Percentiles rank a stretch among this genome's conserved stretches.
These are phyloP conservation scores for Lasiosphaeria miniovina DNA, from an alignment of 495 filamentous ascomycete genomes.

Conservation along the genomic window DNA sequence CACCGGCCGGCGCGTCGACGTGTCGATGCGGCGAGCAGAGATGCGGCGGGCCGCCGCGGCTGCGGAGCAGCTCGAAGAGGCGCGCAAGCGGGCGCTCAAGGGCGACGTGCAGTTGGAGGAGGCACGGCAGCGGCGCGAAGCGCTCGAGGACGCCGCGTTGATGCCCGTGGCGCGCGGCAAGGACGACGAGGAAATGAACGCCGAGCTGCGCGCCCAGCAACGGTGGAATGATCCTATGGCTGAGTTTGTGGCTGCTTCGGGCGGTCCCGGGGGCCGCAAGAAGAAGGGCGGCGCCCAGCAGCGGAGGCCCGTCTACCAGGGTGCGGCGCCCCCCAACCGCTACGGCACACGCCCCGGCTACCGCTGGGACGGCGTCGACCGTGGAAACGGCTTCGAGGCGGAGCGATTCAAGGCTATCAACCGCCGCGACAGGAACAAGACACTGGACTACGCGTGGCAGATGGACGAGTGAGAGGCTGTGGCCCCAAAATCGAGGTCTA, in stretches of 20 bases:
- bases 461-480: slow-evolving; percentile 69
- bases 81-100: slow-evolving; percentile 61
- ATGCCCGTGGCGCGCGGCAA: slow-evolving; percentile 75
- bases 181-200: slow-evolving; percentile 82
- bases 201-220: slow-evolving; percentile 67
- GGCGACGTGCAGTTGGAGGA: slow-evolving; percentile 80
- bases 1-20: slow-evolving; percentile 84
- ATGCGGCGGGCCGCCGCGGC: slow-evolving; percentile 70
- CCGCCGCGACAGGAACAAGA: slow-evolving; percentile 64
- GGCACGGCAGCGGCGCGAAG: slow-evolving; percentile 50
- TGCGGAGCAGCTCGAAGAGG: slow-evolving; percentile 59
- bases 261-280: slow-evolving; percentile 28
- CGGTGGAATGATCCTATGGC: slow-evolving; percentile 95
- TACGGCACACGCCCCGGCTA: slow-evolving; percentile 92
- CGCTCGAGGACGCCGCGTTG: slow-evolving; percentile 70
- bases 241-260: slow-evolving; percentile 55
- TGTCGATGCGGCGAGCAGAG: slow-evolving; percentile 85
- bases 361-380: slow-evolving; percentile 96
- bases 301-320: slow-evolving; percentile 75
- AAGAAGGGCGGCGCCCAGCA: slow-evolving; percentile 43
- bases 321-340: slow-evolving; percentile 79
- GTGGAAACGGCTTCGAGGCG: slow-evolving; percentile 89
- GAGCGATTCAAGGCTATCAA: slow-evolving; percentile 90
- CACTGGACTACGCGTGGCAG: slow-evolving; percentile 91
- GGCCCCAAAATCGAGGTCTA: too few species aligned